These are phyloP conservation scores for Rutstroemia sydowiana DNA, from an alignment of 2,329 filamentous ascomycete genomes.

Conservation along the genomic window DNA sequence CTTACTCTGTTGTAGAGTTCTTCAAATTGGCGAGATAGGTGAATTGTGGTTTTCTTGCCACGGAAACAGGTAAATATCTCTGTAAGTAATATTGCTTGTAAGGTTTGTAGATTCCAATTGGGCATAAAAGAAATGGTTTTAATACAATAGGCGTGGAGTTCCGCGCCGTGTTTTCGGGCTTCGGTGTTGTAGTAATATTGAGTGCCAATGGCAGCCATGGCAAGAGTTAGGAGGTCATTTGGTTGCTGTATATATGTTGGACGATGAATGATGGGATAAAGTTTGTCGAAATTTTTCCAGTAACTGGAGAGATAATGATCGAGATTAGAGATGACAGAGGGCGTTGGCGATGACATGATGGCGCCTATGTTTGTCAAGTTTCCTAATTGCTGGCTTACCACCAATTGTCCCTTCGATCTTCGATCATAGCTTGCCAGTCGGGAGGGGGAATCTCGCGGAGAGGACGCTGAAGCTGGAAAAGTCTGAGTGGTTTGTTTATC, in stretches of 20 bases:
- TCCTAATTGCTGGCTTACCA: conserved; percentile 17
- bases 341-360: conserved; percentile 9
- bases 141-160: conserved; percentile 25
- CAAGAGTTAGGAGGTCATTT: conserved; percentile 20
- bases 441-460: conserved; percentile 23
- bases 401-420: conserved; percentile 20
- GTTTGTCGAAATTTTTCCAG: conserved; percentile 23
- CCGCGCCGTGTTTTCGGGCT: conserved; percentile 23
- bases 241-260: conserved; percentile 20
- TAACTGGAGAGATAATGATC: conserved; percentile 24
- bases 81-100: conserved; percentile 29
- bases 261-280: conserved; percentile 26
- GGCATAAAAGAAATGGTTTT: conserved; percentile 22
- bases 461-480: conserved; percentile 25
- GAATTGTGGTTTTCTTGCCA: conserved; percentile 22
- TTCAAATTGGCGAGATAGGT: conserved; percentile 24
- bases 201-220: conserved; percentile 28
- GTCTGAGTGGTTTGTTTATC: conserved; percentile 27
- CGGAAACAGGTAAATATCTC: conserved; percentile 28
- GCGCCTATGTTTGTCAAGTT: conserved; percentile 13
- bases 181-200: conserved; percentile 25
- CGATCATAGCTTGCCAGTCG: conserved; percentile 22
- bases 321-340: conserved; percentile 16
- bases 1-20: conserved; percentile 25
- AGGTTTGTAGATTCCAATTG: conserved; percentile 22